Evolutionary conservation across 345 rosid genomes (phyloP).

Genomic region (Sisymbrium altissimum): DNA sequence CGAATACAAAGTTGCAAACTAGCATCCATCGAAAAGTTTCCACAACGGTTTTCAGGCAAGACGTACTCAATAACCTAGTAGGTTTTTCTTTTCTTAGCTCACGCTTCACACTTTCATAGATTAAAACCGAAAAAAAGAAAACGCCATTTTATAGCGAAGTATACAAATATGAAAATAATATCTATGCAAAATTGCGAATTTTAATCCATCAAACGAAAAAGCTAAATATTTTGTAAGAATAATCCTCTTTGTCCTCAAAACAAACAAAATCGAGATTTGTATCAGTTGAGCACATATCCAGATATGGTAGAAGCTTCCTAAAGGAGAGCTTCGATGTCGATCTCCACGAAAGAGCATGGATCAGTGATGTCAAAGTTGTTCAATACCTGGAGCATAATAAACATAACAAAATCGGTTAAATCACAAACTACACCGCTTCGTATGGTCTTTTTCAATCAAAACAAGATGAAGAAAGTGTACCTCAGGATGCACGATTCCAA

Average conservation of each 20-base stretch:
- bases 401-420: background rate
- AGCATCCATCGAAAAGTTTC: background rate
- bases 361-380: conserved; percentile 69
- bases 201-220: background rate
- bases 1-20: background rate
- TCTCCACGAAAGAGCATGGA: conserved; percentile 79
- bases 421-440: background rate
- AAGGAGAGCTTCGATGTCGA: conserved; percentile 48
- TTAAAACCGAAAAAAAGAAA: background rate
- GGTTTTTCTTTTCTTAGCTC: too few relatives aligned
- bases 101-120: background rate
- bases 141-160: background rate
- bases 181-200: background rate
- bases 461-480: conserved; percentile 30
- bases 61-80: background rate
- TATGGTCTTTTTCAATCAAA: background rate
- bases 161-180: background rate
- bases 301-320: background rate
- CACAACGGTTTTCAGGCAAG: background rate
- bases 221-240: background rate
- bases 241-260: background rate
- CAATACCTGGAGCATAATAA: conserved; percentile 48
- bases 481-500: conserved; percentile 91
- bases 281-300: background rate
- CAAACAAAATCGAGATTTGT: background rate